phyloP scores from a whole-genome alignment of 768 basidiomycete species.

The Pleurotus citrinopileatus region DNA sequence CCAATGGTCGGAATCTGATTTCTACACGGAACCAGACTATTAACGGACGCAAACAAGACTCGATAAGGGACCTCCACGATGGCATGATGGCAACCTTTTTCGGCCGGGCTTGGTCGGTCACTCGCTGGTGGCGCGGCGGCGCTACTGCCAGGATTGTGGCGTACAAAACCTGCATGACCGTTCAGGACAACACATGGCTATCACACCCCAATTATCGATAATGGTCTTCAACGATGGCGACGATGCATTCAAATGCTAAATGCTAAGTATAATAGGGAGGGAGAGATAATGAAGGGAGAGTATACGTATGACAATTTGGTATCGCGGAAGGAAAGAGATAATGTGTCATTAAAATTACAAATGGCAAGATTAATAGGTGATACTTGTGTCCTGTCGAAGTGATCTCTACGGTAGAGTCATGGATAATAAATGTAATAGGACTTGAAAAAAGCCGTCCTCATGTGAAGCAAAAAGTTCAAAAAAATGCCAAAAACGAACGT shows the following conservation, averaged over 20 bases:
- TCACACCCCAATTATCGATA: no score
- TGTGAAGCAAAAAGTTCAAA: no score
- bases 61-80: constrained; percentile 5
- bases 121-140: constrained; percentile 10
- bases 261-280: not conserved
- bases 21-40: constrained; percentile 8
- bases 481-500: no score
- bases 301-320: not conserved
- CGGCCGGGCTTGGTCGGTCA: constrained; percentile 8
- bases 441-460: no score
- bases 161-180: not conserved
- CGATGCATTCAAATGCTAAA: not conserved
- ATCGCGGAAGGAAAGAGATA: not conserved
- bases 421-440: no score
- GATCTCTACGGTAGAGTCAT: no score
- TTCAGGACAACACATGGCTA: no score
- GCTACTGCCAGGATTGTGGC: constrained; percentile 9
- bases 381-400: no score
- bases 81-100: not conserved
- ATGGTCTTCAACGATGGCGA: not conserved
- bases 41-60: constrained; percentile 8
- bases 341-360: not conserved
- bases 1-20: constrained; percentile 7
- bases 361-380: no score
- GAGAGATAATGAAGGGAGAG: not conserved